Evolutionary conservation across 768 basidiomycete species (phyloP), one percentile per base, ranked within the genome.

Genomic region (Porphyrellus cyaneotinctus): DNA sequence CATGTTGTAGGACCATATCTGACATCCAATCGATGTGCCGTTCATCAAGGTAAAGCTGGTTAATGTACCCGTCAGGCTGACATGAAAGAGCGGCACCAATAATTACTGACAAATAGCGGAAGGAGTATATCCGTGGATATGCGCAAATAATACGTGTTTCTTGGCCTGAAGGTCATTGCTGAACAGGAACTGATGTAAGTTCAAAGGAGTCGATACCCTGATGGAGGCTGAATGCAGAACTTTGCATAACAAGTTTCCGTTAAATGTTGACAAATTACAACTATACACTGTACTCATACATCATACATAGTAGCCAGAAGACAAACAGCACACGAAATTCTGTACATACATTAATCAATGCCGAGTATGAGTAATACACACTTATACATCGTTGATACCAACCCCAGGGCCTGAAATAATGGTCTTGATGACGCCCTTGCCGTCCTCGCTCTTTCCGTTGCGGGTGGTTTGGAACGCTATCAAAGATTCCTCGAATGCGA

Each of bases 21-120:
- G 87, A 83, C 92, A 97, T 95, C 94, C 94, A 97, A 50, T 83
- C 77, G 15, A 89, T 70, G 73, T 97, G 94, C 12, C 82, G 79
- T 57, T 91, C 90, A 64, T 97, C 94, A 26, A 97, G 80, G 68
- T 94, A 95, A 5, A 94, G 71, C 85, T 88, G 56, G 47, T 32
- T 9, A 45, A 43, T 49, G 30, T 10, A 41, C 53, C 36, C 51
- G 62, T 54, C 36, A 53, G 48, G 23, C 36, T 33, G 41, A 49
- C 22, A 28, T 12, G 37, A 41, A 28, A 45, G 30, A 49, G 35
- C 43, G 5, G 26, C 11, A 24, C 37, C 41, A 31, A 22, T 46
- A 23, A 15, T 51, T 13, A 64, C 79, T 67, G 57, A 85, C 88
- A 72, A 91, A 92, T 52, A 93, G 68, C 4, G 92, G 92, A n/a